phyloP scores from a whole-genome alignment of 768 basidiomycete species.

The Termitomyces sp. region DNA sequence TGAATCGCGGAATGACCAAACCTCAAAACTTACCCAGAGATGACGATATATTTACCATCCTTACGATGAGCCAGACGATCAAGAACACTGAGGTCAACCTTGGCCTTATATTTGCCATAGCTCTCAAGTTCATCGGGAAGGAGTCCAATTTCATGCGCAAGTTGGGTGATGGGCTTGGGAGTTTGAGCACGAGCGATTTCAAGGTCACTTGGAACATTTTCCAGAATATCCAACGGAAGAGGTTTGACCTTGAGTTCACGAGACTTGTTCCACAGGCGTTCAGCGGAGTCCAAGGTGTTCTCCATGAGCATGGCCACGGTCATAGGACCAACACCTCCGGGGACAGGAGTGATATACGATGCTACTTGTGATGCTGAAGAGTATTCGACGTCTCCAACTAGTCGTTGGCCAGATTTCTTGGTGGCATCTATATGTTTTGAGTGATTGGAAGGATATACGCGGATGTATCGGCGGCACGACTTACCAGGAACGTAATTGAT shows the following conservation, averaged over 20 bases:
- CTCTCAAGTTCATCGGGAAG: constrained; percentile 83
- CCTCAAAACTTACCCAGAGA: constrained; percentile 66
- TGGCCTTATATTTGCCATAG: constrained; percentile 96
- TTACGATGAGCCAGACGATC: constrained; percentile 80
- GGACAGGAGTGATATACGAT: constrained; percentile 93
- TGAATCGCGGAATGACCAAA: not conserved
- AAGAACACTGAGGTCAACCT: constrained; percentile 87
- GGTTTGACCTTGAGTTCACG: constrained; percentile 69
- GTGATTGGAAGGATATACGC: not conserved
- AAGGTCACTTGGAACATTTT: constrained; percentile 93
- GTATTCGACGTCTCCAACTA: constrained; percentile 95
- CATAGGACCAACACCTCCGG: constrained; percentile 99
- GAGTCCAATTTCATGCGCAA: constrained; percentile 87
- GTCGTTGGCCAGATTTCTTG: constrained; percentile 92
- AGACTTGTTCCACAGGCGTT: constrained; percentile 70
- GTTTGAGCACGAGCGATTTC: constrained; percentile 94
- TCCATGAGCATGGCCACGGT: constrained; percentile 98
- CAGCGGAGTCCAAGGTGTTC: constrained; percentile 84
- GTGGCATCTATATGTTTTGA: constrained; percentile 52
- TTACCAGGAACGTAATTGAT: constrained; percentile 92
- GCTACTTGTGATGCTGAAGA: constrained; percentile 71
- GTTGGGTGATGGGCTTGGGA: constrained; percentile 80
- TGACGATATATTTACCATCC: constrained; percentile 94
- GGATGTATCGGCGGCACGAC: not conserved
- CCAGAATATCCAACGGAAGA: constrained; percentile 70